phyloP scores from a whole-genome alignment of 164 flowering plant genomes.

The Buxus sempervirens region DNA sequence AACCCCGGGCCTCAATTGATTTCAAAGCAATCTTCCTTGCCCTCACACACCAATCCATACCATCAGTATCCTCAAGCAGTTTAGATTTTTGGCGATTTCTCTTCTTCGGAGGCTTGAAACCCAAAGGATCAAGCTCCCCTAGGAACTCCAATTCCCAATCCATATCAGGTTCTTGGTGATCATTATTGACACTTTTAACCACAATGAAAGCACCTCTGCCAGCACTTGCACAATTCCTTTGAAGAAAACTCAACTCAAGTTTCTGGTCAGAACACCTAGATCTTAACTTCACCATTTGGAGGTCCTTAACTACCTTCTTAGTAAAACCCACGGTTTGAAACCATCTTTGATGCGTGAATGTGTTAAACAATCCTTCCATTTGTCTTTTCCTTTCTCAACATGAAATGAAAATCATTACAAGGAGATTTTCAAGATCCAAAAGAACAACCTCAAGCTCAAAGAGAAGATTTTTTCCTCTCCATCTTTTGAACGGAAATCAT shows the following conservation, averaged over 20 bases:
- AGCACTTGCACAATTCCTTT: slow-evolving; percentile 9
- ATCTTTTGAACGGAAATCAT: no score
- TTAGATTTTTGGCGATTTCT: slow-evolving; percentile 31
- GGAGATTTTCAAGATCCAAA: background rate
- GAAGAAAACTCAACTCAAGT: slow-evolving; percentile 8
- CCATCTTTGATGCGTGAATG: slow-evolving; percentile 25
- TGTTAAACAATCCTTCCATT: slow-evolving; percentile 31
- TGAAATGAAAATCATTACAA: background rate
- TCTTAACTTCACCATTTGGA: slow-evolving; percentile 10
- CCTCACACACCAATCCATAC: slow-evolving; percentile 90
- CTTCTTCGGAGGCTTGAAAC: slow-evolving; percentile 39
- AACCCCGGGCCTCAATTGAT: slow-evolving; percentile 72
- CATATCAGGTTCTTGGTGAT: slow-evolving; percentile 11
- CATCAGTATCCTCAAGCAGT: slow-evolving; percentile 46
- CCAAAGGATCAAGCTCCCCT: slow-evolving; percentile 54
- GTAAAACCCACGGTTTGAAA: slow-evolving; percentile 13
- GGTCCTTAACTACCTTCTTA: slow-evolving; percentile 11
- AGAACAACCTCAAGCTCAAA: no score
- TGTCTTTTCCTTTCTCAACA: background rate
- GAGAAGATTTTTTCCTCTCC: no score
- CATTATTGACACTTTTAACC: slow-evolving; percentile 12
- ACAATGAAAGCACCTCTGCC: background rate
- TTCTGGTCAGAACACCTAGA: slow-evolving; percentile 14
- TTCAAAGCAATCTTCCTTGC: slow-evolving; percentile 73
- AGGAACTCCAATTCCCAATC: slow-evolving; percentile 78